Conservation (phyloP, 2,329 filamentous ascomycete species). For the Fusarium tjaetaba region DNA sequence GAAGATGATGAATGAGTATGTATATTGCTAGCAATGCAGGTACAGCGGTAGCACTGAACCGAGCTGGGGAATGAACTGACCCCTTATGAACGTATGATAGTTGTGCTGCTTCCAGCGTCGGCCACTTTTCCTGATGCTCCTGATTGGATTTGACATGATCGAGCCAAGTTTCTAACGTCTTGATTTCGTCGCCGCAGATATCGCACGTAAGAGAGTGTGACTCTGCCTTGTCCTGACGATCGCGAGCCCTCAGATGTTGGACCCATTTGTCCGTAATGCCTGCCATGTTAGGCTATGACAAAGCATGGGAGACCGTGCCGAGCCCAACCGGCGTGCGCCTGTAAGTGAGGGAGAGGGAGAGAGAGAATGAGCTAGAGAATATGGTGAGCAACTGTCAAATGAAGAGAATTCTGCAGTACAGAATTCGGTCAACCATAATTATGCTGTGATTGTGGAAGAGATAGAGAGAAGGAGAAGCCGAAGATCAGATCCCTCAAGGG, state of each 20-base stretch:
- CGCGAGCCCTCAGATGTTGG: slow-evolving; percentile 20
- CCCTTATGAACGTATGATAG: slow-evolving; percentile 21
- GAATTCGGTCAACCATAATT: slow-evolving; percentile 11
- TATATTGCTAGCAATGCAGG: neutral
- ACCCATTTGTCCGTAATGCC: slow-evolving; percentile 32
- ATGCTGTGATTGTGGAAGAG: neutral
- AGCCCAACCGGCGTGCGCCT: neutral
- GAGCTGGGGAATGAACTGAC: slow-evolving; percentile 2
- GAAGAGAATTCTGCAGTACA: neutral
- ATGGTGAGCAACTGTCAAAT: slow-evolving; percentile 1
- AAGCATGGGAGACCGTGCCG: slow-evolving; percentile 13
- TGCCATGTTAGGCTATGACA: slow-evolving; percentile 21
- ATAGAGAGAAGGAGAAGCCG: neutral
- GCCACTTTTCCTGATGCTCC: slow-evolving; percentile 32
- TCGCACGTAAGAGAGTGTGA: slow-evolving; percentile 6
- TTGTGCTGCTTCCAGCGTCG: slow-evolving; percentile 6
- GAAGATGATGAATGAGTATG: slow-evolving; percentile 1
- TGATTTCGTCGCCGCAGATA: slow-evolving; percentile 39
- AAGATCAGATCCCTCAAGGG: neutral
- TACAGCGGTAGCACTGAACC: neutral
- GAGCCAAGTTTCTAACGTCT: slow-evolving; percentile 42
- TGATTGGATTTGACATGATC: slow-evolving; percentile 36
- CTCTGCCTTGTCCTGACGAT: slow-evolving; percentile 25
- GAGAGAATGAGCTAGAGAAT: neutral
- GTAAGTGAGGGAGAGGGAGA: neutral